Base-by-base conservation (phyloP, 371 early-diverging fungal genomes). In the Funneliformis caledonium region DNA sequence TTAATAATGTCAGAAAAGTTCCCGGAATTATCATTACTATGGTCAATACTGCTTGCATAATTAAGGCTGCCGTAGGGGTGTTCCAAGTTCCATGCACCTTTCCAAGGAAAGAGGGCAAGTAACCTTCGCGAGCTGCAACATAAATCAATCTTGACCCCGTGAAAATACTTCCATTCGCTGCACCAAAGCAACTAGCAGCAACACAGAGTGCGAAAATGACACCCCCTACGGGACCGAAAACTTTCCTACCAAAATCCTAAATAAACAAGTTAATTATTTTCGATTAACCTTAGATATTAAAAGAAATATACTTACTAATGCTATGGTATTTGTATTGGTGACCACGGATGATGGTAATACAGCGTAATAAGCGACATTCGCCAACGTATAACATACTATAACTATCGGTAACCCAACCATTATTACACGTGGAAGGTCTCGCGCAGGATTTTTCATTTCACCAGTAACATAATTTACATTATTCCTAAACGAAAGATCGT, bases 391-490 rank as follows among this genome's bases (percentile, higher is more conserved):
- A 60, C 91, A 90, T 10, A 93, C 72, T 10, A 94, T 92, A 50
- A 96, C 95, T 26, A 93, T 85, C 3, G 91, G 89, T n/a, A 96
- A 91, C 0, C 92, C 90, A 19, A 90, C 89, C 83, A 91, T 87
- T 50, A 91, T 86, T 60, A 91, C 89, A 31, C 89, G 85, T 3
- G 97, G 97, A 48, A 97, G 87, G 82, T 96, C 94, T 45, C 89
- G 88, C 11, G 90, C 89, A 8, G 97, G 96, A 76, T 95, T 88
- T 81, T 94, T 93, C 88, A 97, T 94, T 88, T 97, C 98, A 33
- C 95, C 95, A 19, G 95, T 91, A 37, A 96, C 94, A 80, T 94
- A 93, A 78, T 96, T 96, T 12, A 97, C 85, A 81, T 95, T 96
- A 77, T 94, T 95, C 95, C 94, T 72, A 22, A 69, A 19, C 10